phyloP scores from a whole-genome alignment of 495 filamentous ascomycete genomes.

The Usnea hakonensis region DNA sequence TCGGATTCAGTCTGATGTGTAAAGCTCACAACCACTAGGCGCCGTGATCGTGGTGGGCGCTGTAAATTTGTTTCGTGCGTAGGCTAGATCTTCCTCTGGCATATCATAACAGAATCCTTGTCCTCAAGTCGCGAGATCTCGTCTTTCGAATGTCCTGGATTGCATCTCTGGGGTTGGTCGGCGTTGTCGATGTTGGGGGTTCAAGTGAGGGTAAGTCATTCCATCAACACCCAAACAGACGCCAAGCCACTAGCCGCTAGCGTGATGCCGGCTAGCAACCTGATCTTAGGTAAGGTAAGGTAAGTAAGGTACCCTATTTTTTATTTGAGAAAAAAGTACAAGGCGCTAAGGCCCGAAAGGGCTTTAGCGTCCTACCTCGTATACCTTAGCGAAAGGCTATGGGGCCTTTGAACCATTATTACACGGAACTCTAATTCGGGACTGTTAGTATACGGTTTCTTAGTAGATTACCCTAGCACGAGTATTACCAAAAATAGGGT shows the following conservation, averaged over 20 bases:
- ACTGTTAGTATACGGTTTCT: too few relatives aligned
- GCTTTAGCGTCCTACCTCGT: too few relatives aligned
- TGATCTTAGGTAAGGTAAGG: too few relatives aligned
- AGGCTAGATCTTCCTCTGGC: background rate
- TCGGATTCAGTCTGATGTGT: background rate
- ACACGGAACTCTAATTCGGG: too few relatives aligned
- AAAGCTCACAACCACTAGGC: constrained; percentile 1
- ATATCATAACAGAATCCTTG: background rate
- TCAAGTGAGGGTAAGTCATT: constrained; percentile 1
- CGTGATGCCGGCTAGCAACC: constrained; percentile 3
- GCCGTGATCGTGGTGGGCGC: background rate
- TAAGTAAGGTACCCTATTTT: too few relatives aligned
- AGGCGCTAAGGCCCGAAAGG: too few relatives aligned
- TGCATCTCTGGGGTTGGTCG: constrained; percentile 2
- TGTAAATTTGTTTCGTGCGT: background rate
- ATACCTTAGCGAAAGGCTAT: too few relatives aligned
- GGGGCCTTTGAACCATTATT: too few relatives aligned
- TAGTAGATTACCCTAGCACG: too few relatives aligned
- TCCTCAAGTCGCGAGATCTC: background rate
- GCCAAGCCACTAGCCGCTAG: constrained; percentile 6
- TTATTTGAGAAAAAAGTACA: too few relatives aligned
- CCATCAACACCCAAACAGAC: constrained; percentile 11
- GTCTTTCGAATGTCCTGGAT: background rate
- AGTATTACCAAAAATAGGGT: too few relatives aligned
- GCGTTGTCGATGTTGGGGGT: background rate